phyloP scores from a whole-genome alignment of 1,284 basidiomycete species.

The Phylloporus sp. region DNA sequence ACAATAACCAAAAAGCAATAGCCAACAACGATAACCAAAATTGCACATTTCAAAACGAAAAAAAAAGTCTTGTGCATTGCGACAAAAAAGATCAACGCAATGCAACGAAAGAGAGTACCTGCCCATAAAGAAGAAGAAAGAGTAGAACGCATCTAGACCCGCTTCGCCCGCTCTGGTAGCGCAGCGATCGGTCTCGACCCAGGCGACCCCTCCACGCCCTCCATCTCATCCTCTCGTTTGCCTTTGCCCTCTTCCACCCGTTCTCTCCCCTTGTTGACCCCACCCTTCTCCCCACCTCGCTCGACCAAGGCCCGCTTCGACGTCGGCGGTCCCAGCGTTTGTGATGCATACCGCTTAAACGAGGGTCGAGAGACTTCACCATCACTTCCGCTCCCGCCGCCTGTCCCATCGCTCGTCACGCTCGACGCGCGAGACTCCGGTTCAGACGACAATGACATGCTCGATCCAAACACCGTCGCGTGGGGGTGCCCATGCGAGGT shows the following conservation, averaged over 20 bases:
- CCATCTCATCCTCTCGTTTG: not conserved
- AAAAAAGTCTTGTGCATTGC: not conserved
- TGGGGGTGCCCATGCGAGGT: not conserved
- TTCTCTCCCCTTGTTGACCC: conserved; percentile 9
- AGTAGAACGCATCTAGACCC: conserved; percentile 16
- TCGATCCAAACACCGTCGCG: conserved; percentile 20
- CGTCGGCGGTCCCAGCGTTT: conserved; percentile 68
- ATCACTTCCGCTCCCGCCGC: conserved; percentile 35
- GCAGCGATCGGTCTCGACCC: conserved; percentile 39
- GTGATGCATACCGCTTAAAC: conserved; percentile 76
- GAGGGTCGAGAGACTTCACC: conserved; percentile 56
- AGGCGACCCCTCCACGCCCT: conserved; percentile 18
- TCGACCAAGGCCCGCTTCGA: conserved; percentile 60
- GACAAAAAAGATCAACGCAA: conserved; percentile 1
- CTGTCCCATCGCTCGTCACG: conserved; percentile 40
- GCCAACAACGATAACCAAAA: not conserved
- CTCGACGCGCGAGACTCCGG: conserved; percentile 46
- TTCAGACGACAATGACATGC: conserved; percentile 26
- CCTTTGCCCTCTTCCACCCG: not conserved
- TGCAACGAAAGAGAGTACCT: conserved; percentile 10
- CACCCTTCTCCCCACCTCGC: conserved; percentile 23
- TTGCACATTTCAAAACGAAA: not conserved
- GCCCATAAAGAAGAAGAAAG: conserved; percentile 2
- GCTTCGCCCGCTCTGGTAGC: conserved; percentile 43
- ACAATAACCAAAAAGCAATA: not conserved